Evolutionary conservation across 2,329 filamentous ascomycete species (phyloP).

Genomic region (Xylaria sp.): DNA sequence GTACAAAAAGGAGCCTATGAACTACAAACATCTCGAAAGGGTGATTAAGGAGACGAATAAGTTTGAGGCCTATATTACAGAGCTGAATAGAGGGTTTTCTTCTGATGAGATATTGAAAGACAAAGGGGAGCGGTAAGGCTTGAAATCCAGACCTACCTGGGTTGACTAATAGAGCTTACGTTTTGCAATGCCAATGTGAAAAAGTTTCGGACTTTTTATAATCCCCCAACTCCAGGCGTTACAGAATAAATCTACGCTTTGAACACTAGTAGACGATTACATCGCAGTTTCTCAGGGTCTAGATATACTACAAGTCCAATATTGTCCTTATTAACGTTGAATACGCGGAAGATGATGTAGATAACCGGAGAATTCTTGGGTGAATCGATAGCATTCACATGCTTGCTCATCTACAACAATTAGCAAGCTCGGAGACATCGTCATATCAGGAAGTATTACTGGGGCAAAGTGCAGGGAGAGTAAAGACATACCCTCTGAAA

Average conservation of each 20-base stretch:
- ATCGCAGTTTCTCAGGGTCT: background rate
- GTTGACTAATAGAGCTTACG: too few relatives aligned
- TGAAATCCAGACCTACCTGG: too few relatives aligned
- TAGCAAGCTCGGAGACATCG: background rate
- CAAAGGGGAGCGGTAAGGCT: slow-evolving; percentile 12
- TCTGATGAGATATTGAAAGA: slow-evolving; percentile 19
- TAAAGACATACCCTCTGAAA: background rate
- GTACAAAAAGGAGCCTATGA: slow-evolving; percentile 19
- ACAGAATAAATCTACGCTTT: background rate
- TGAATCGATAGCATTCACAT: background rate
- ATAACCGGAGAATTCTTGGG: background rate
- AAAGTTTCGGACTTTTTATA: too few relatives aligned
- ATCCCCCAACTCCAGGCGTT: background rate
- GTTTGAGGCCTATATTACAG: slow-evolving; percentile 22
- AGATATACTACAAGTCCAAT: background rate
- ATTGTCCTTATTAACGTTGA: background rate
- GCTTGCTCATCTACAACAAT: background rate
- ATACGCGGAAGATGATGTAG: background rate
- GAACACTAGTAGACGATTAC: background rate
- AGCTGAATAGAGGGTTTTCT: slow-evolving; percentile 20
- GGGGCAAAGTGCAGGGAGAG: background rate
- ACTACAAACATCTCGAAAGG: slow-evolving; percentile 14
- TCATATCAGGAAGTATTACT: background rate
- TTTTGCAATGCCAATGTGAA: too few relatives aligned
- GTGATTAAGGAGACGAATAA: slow-evolving; percentile 21